Conservation (phyloP, 768 basidiomycete genomes). For the Gautieria morchelliformis region DNA sequence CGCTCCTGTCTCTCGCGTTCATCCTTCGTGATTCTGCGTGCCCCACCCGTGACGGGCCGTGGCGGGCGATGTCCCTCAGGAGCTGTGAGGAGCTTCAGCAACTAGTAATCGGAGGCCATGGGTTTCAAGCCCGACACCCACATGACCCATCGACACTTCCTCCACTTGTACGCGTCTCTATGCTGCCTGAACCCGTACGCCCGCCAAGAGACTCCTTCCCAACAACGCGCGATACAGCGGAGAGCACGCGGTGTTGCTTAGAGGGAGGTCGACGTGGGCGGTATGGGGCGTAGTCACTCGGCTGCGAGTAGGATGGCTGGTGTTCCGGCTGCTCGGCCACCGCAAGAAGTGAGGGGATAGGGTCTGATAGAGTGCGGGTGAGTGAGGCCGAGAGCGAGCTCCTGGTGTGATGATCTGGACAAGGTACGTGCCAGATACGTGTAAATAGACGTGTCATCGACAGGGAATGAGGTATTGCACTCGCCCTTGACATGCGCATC, state of each 20-base stretch:
- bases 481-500: background rate
- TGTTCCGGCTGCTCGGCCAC: background rate
- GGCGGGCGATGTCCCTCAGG: background rate
- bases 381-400: background rate
- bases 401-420: background rate
- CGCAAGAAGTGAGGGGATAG: background rate
- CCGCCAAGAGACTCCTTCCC: conserved; percentile 1
- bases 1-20: conserved; percentile 5
- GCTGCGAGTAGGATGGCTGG: background rate
- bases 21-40: conserved; percentile 5
- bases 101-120: background rate
- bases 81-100: background rate
- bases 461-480: background rate
- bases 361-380: conserved; percentile 5
- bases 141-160: conserved; percentile 1
- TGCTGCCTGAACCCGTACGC: conserved; percentile 1
- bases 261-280: conserved; percentile 4
- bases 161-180: background rate
- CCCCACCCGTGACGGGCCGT: background rate
- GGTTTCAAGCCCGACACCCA: background rate
- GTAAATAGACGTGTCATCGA: background rate
- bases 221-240: background rate
- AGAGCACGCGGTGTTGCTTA: conserved; percentile 7
- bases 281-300: background rate
- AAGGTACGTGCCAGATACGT: background rate